phyloP scores from a whole-genome alignment of 2,329 filamentous ascomycete genomes.

The Fusarium armeniacum region DNA sequence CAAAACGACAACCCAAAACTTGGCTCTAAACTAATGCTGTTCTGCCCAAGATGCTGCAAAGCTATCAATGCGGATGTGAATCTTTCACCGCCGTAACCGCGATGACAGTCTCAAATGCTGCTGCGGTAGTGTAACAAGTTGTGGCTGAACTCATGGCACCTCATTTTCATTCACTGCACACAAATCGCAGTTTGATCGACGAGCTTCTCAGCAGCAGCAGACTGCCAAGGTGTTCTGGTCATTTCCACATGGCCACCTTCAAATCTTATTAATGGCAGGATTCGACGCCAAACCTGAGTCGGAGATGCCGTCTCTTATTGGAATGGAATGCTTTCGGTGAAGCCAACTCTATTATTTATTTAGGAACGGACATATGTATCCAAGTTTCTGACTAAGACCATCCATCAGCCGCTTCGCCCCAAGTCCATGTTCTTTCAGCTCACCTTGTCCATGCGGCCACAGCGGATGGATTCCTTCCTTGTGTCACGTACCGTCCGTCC shows the following conservation, averaged over 20 bases:
- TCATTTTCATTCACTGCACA: not conserved
- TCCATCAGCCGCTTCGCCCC: conserved; percentile 35
- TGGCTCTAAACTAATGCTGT: conserved; percentile 42
- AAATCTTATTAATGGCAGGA: conserved; percentile 30
- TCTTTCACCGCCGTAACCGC: conserved; percentile 38
- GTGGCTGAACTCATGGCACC: conserved; percentile 31
- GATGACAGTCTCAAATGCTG: conserved; percentile 33
- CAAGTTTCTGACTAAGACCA: conserved; percentile 19
- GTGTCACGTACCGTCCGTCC: conserved; percentile 25
- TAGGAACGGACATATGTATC: conserved; percentile 2
- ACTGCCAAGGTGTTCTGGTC: conserved; percentile 18
- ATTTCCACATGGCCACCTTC: conserved; percentile 30
- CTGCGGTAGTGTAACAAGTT: conserved; percentile 16
- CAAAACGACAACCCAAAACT: conserved; percentile 37
- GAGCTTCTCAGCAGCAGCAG: conserved; percentile 4
- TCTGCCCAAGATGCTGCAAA: conserved; percentile 42
- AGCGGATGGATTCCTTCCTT: conserved; percentile 7
- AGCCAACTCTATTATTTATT: conserved; percentile 31
- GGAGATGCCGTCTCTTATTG: conserved; percentile 38
- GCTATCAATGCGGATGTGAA: conserved; percentile 35
- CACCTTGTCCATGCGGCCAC: conserved; percentile 31
- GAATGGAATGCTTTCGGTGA: conserved; percentile 35
- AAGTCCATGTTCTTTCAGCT: conserved; percentile 33
- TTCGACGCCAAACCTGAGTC: conserved; percentile 33
- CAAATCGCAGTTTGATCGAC: conserved; percentile 1